phyloP scores from a whole-genome alignment of 2,329 filamentous ascomycete species.

The Trichoderma sp. region DNA sequence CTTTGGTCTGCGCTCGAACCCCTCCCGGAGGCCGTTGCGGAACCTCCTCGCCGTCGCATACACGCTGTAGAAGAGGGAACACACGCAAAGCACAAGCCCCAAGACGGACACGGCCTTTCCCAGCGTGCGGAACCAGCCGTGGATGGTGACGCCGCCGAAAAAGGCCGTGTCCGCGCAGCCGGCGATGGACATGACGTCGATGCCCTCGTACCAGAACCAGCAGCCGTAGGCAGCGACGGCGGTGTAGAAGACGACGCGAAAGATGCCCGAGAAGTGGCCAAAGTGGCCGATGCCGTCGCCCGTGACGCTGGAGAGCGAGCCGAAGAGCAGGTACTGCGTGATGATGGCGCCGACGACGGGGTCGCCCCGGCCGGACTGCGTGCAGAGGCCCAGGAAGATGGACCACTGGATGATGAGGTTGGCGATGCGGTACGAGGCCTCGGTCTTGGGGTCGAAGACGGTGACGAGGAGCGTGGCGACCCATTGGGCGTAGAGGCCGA shows the following conservation, averaged over 20 bases:
- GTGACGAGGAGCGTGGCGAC: constrained; percentile 31
- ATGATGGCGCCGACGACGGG: constrained; percentile 30
- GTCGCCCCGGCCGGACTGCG: constrained; percentile 28
- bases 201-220: constrained; percentile 32
- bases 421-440: constrained; percentile 32
- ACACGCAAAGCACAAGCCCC: constrained; percentile 28
- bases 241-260: constrained; percentile 31
- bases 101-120: constrained; percentile 27
- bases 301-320: constrained; percentile 33
- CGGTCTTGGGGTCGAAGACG: constrained; percentile 30
- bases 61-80: constrained; percentile 14
- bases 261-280: constrained; percentile 29
- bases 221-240: constrained; percentile 30
- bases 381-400: constrained; percentile 35
- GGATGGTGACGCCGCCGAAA: constrained; percentile 26
- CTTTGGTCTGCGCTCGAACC: constrained; percentile 12
- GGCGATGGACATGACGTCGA: constrained; percentile 28
- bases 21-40: constrained; percentile 13
- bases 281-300: constrained; percentile 32
- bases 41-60: constrained; percentile 23
- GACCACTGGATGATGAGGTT: constrained; percentile 36
- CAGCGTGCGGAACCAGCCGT: constrained; percentile 29
- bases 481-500: constrained; percentile 34
- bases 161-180: constrained; percentile 28
- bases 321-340: constrained; percentile 33